phyloP scores from a whole-genome alignment of 441 rosid genomes.

The Pelargonium myrrhifolium region DNA sequence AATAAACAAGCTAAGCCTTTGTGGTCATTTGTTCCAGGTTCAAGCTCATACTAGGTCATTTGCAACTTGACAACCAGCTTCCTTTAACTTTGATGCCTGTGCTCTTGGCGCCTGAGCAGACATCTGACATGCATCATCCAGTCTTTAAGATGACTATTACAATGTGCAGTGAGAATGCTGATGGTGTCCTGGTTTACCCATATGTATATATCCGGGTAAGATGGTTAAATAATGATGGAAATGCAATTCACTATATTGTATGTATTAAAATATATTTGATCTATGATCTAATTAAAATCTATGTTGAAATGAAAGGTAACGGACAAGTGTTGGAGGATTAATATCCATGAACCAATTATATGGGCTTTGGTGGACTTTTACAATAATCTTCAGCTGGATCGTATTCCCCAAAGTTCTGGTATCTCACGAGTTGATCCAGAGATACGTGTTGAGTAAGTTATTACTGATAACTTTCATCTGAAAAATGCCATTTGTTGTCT shows the following conservation, averaged over 20 bases:
- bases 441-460: conserved; percentile 76
- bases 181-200: conserved; percentile 80
- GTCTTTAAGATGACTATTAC: conserved; percentile 94
- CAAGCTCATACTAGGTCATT: conserved; percentile 77
- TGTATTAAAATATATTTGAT: conserved; percentile 14
- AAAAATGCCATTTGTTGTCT: background rate
- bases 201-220: conserved; percentile 87
- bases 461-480: conserved; percentile 15
- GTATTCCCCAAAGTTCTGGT: conserved; percentile 63
- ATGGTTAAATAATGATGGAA: conserved; percentile 18
- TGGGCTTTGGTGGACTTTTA: conserved; percentile 84
- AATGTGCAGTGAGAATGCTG: conserved; percentile 63
- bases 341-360: conserved; percentile 94
- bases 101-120: conserved; percentile 85
- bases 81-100: conserved; percentile 95
- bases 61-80: conserved; percentile 97
- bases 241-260: conserved; percentile 15
- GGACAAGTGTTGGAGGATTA: conserved; percentile 80
- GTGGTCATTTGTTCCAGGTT: conserved; percentile 53
- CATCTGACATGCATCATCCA: conserved; percentile 67
- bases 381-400: conserved; percentile 76
- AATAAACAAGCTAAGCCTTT: conserved; percentile 8
- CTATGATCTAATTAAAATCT: conserved; percentile 8
- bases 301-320: conserved; percentile 51
- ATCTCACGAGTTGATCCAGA: conserved; percentile 93